These are phyloP conservation scores for Didymella pinodella DNA, from an alignment of 2,329 filamentous ascomycete genomes.

Conservation along the genomic window DNA sequence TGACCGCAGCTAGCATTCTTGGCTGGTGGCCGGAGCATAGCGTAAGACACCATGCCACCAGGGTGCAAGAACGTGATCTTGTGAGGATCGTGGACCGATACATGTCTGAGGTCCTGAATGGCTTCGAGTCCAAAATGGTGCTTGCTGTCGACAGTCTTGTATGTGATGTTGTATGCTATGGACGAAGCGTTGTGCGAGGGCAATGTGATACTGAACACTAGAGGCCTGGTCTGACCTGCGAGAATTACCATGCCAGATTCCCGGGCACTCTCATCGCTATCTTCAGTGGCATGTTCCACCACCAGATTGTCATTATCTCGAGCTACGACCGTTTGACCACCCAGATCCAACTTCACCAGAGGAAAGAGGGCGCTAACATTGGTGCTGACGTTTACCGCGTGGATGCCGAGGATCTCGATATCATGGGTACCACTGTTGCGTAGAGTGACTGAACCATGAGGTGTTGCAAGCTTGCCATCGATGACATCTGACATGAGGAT, in stretches of 20 bases:
- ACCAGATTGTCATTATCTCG: slow-evolving; percentile 12
- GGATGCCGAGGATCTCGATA: slow-evolving; percentile 48
- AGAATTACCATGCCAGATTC: slow-evolving; percentile 28
- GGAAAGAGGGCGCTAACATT: slow-evolving; percentile 20
- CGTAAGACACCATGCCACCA: slow-evolving; percentile 63
- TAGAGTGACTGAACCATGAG: slow-evolving; percentile 58
- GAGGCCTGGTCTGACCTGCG: slow-evolving; percentile 54
- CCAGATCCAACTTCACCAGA: slow-evolving; percentile 15
- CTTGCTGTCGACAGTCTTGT: slow-evolving; percentile 28
- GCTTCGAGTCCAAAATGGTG: slow-evolving; percentile 31
- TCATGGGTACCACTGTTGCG: slow-evolving; percentile 55
- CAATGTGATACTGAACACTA: slow-evolving; percentile 49
- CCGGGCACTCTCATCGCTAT: slow-evolving; percentile 1
- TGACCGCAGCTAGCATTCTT: slow-evolving; percentile 45
- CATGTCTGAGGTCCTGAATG: slow-evolving; percentile 36
- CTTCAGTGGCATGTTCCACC: slow-evolving; percentile 21
- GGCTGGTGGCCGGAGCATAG: slow-evolving; percentile 64
- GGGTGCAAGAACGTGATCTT: slow-evolving; percentile 65
- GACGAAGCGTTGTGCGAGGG: slow-evolving; percentile 33
- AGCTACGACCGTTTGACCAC: slow-evolving; percentile 25
- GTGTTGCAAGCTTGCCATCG: slow-evolving; percentile 56
- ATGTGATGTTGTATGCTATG: slow-evolving; percentile 38
- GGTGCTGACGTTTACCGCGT: slow-evolving; percentile 35
- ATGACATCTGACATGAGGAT: slow-evolving; percentile 63
- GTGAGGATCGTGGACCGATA: slow-evolving; percentile 54